phyloP scores from a whole-genome alignment of 345 rosid species.

The Arabis hirsuta region DNA sequence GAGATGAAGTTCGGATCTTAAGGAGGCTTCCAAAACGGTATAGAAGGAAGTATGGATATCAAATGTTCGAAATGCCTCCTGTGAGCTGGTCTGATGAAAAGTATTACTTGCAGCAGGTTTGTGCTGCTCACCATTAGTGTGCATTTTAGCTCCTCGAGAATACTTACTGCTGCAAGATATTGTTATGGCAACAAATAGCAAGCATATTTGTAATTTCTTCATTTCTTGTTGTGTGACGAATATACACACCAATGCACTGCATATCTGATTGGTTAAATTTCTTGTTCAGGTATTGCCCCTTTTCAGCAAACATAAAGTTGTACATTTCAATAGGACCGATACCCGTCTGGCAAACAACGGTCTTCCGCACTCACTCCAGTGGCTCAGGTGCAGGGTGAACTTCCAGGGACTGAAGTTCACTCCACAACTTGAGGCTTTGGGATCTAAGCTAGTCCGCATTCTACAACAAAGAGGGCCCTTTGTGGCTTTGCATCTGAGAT shows the following conservation, averaged over 20 bases:
- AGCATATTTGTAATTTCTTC: conserved; percentile 2
- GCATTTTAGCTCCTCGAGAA: background rate
- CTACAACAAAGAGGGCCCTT: conserved; percentile 80
- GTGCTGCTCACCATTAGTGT: conserved; percentile 7
- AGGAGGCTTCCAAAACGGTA: conserved; percentile 83
- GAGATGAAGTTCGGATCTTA: conserved; percentile 88
- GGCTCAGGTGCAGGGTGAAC: conserved; percentile 89
- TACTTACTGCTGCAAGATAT: background rate
- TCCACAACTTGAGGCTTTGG: conserved; percentile 86
- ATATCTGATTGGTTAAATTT: conserved; percentile 12
- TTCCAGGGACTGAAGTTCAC: conserved; percentile 91
- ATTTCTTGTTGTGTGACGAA: background rate
- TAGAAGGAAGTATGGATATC: conserved; percentile 61
- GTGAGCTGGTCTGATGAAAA: conserved; percentile 97
- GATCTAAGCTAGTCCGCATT: conserved; percentile 68
- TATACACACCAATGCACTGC: background rate
- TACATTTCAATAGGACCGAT: conserved; percentile 91
- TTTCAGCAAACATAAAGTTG: conserved; percentile 66
- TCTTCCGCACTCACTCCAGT: conserved; percentile 69
- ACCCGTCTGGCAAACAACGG: conserved; percentile 91
- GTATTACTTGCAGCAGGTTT: conserved; percentile 88
- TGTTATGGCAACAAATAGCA: background rate
- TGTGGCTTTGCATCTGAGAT: conserved; percentile 92
- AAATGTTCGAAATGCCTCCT: conserved; percentile 77
- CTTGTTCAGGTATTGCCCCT: conserved; percentile 82